Base-by-base conservation (phyloP, 1,284 basidiomycete species). In the Cryptococcus wingfieldii region DNA sequence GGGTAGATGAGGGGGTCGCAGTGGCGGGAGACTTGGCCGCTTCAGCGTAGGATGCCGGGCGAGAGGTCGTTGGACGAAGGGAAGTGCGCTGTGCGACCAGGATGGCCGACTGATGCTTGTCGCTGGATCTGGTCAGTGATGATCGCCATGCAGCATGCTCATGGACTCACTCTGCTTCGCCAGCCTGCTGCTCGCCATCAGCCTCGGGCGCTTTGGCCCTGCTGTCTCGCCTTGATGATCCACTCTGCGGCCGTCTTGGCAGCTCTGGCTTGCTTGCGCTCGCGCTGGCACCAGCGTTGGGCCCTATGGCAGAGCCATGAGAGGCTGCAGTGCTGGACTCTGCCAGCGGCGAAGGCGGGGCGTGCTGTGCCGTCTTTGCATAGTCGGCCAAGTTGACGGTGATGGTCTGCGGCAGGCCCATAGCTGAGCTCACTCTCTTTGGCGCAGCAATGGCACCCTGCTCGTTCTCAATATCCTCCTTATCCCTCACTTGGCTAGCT, bases 341-440 rank as follows among this genome's bases (percentile, higher is more conserved):
- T 51, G 28, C 45, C 28, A 50, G 50, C 43, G 37, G 42, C 42
- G 42, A 18, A 19, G 42, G 7, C 31, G 31, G 31, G 31, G 31
- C 31, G 3, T 34, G 42, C 42, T 44, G 42, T 25, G 42, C 42
- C 42, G 18, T 31, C 46, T 52, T 56, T 25, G 66, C 66, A 61
- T 74, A 75, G 28, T 72, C 70, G 14, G 64, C 64, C 34, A 75
- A 62, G 53, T 75, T 75, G 46, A 75, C 58, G 7, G 73, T 70
- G 55, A 75, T 70, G 27, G 71, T 72, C 49, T 70, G 68, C 23
- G 50, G 50, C 7, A 44, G 14, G 3, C 6, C 23, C 51, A 50
- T 51, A 56, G 38, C 38, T 53, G 59, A 13, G 57, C 47, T 18
- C n/a, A 60, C 37, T 25, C 64, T 56, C 54, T 64, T 64, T 13